phyloP scores from a whole-genome alignment of 2,329 filamentous ascomycete species.

The Thielaviopsis ethacetica region DNA sequence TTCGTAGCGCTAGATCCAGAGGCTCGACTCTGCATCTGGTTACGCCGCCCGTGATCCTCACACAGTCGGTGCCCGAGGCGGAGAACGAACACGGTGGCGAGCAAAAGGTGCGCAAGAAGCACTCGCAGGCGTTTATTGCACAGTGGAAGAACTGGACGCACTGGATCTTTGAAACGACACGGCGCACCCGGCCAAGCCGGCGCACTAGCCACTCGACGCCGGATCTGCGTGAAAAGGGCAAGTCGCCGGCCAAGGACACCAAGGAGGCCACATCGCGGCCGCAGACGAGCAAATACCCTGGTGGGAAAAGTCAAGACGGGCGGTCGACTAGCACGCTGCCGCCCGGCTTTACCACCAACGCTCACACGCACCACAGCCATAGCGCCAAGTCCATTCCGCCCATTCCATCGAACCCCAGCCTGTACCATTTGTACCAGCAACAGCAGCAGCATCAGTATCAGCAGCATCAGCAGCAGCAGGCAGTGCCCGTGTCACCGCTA shows the following conservation, averaged over 20 bases:
- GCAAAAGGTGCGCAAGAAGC: slow-evolving; percentile 37
- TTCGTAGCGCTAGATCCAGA: slow-evolving; percentile 53
- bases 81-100: slow-evolving; percentile 15
- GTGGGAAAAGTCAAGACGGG: slow-evolving; percentile 11
- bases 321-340: slow-evolving; percentile 28
- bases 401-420: slow-evolving; percentile 7
- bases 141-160: slow-evolving; percentile 50
- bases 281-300: slow-evolving; percentile 35
- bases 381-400: slow-evolving; percentile 16
- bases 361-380: slow-evolving; percentile 22
- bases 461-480: no score
- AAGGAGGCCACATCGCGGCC: slow-evolving; percentile 41
- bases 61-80: slow-evolving; percentile 15
- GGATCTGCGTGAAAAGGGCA: slow-evolving; percentile 36
- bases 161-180: slow-evolving; percentile 43
- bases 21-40: slow-evolving; percentile 80
- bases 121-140: slow-evolving; percentile 40
- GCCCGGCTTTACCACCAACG: slow-evolving; percentile 35
- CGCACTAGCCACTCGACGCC: slow-evolving; percentile 42
- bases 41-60: slow-evolving; percentile 38
- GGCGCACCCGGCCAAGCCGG: slow-evolving; percentile 33
- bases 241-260: slow-evolving; percentile 15
- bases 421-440: no score
- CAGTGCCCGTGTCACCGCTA: slow-evolving; percentile 3
- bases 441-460: no score